Percentiles rank a stretch among this genome's conserved stretches.
Conservation (phyloP, 495 filamentous ascomycete genomes). For the Trichoderma parareesei region DNA sequence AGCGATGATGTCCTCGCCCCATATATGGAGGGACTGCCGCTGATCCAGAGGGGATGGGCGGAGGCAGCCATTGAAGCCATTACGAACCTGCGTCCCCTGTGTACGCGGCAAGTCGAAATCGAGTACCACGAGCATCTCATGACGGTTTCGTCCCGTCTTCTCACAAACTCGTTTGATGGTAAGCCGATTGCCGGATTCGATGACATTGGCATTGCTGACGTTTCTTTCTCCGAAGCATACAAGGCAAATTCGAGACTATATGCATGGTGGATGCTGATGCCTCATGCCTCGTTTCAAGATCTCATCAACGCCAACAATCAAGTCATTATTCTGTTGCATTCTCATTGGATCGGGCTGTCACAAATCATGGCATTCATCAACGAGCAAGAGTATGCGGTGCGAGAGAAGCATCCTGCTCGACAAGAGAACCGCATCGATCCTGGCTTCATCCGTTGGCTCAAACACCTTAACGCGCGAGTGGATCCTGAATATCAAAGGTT, state of each 20-base stretch:
- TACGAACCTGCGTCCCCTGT: slow-evolving; percentile 28
- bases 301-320: slow-evolving; percentile 44
- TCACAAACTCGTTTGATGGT: slow-evolving; percentile 26
- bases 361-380: slow-evolving; percentile 46
- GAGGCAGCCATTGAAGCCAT: slow-evolving; percentile 30
- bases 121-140: slow-evolving; percentile 27
- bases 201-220: background rate
- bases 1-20: slow-evolving; percentile 24
- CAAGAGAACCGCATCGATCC: slow-evolving; percentile 15
- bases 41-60: slow-evolving; percentile 27
- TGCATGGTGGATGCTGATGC: slow-evolving; percentile 43
- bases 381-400: slow-evolving; percentile 21
- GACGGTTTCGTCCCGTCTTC: slow-evolving; percentile 25
- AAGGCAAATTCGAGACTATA: slow-evolving; percentile 30
- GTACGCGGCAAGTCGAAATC: slow-evolving; percentile 22
- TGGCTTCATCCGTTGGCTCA: slow-evolving; percentile 33
- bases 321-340: slow-evolving; percentile 40
- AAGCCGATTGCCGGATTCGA: background rate
- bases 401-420: slow-evolving; percentile 14
- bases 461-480: slow-evolving; percentile 33
- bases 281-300: slow-evolving; percentile 43
- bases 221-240: slow-evolving; percentile 23
- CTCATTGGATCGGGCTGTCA: slow-evolving; percentile 53
- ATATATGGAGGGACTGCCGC: slow-evolving; percentile 24
- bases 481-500: slow-evolving; percentile 28